Conservation (phyloP, 495 filamentous ascomycete genomes). For the Penicillium atrosanguineum region DNA sequence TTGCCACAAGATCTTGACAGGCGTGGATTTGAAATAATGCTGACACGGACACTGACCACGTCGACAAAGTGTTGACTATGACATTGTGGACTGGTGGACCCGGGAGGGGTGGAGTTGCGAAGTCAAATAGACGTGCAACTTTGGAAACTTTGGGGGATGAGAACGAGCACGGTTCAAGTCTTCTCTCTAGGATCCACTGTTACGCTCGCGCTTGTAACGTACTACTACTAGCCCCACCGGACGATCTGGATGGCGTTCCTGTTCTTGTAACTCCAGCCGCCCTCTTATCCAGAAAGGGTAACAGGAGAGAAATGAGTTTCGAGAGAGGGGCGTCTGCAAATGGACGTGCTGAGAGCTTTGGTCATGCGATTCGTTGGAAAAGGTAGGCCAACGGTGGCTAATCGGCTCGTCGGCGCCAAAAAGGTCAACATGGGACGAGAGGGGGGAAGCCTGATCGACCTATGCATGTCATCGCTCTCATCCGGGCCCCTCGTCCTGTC, state of each 20-base stretch:
- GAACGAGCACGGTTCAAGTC: background rate
- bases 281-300: constrained; percentile 1
- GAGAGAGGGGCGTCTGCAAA: background rate
- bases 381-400: constrained; percentile 6
- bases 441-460: constrained; percentile 25
- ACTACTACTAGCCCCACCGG: constrained; percentile 2
- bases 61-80: background rate
- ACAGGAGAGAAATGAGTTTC: background rate
- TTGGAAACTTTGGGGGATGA: background rate
- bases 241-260: constrained; percentile 9
- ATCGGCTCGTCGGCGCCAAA: constrained; percentile 16
- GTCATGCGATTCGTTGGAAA: constrained; percentile 8
- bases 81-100: background rate
- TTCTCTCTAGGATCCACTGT: constrained; percentile 4
- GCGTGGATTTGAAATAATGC: constrained; percentile 4
- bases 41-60: constrained; percentile 3
- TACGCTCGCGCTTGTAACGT: constrained; percentile 6
- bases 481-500: constrained; percentile 15
- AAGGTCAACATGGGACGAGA: constrained; percentile 8
- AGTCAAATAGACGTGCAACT: background rate
- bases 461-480: constrained; percentile 26
- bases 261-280: background rate
- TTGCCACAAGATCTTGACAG: constrained; percentile 25
- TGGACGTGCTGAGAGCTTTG: background rate
- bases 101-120: background rate